Evolutionary conservation across 1,284 basidiomycete species (phyloP).

Genomic region (Neolentinus lepideus): DNA sequence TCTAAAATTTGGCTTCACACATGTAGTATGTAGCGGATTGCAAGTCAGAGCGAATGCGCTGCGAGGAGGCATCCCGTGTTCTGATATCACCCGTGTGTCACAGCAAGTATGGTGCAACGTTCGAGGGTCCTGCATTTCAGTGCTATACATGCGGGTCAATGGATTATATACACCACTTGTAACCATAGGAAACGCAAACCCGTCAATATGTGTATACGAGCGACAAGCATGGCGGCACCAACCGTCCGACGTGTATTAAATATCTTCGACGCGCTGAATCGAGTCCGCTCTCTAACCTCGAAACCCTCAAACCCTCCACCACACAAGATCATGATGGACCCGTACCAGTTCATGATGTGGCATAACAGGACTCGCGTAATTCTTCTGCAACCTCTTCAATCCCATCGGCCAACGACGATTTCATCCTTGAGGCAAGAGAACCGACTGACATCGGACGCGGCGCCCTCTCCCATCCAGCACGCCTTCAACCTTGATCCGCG

Average conservation of each 20-base stretch:
- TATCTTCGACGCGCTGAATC: not conserved
- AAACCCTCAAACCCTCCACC: not conserved
- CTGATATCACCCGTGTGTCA: not conserved
- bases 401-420: no score
- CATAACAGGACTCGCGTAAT: not conserved
- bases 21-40: no score
- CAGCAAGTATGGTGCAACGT: not conserved
- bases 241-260: not conserved
- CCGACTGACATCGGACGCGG: slow-evolving; percentile 31
- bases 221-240: no score
- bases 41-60: no score
- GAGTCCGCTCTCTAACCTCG: not conserved
- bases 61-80: no score
- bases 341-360: not conserved
- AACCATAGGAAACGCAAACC: not conserved
- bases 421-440: not conserved
- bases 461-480: slow-evolving; percentile 67
- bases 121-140: not conserved
- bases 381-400: not conserved
- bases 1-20: no score
- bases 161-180: not conserved
- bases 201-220: not conserved
- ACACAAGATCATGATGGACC: not conserved
- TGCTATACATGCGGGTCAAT: not conserved
- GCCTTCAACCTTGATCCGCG: slow-evolving; percentile 35